phyloP scores from a whole-genome alignment of 495 filamentous ascomycete species.

The Aspergillus taichungensis region DNA sequence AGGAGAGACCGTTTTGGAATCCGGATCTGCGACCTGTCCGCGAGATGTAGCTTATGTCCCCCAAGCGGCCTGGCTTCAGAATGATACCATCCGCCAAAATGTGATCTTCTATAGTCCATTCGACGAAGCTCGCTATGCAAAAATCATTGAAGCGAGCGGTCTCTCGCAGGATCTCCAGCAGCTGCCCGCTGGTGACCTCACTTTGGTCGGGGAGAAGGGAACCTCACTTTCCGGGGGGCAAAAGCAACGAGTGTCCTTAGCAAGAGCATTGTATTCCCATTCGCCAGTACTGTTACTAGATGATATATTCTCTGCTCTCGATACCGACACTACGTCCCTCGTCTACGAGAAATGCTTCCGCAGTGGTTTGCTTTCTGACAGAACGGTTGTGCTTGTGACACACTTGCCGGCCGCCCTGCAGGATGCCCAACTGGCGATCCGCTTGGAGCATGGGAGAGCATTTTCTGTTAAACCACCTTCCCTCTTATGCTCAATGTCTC shows the following conservation, averaged over 20 bases:
- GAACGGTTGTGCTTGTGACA: conserved; percentile 58
- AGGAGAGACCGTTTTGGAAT: conserved; percentile 56
- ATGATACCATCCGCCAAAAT: conserved; percentile 70
- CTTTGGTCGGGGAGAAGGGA: conserved; percentile 55
- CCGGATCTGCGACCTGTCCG: conserved; percentile 61
- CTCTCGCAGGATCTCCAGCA: conserved; percentile 49
- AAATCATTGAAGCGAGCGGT: conserved; percentile 48
- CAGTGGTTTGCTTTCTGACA: conserved; percentile 46
- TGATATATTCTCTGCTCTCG: conserved; percentile 52
- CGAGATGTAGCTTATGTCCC: conserved; percentile 67
- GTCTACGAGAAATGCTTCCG: conserved; percentile 55
- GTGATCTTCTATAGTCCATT: conserved; percentile 60
- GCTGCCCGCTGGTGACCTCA: conserved; percentile 51
- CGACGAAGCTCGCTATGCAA: conserved; percentile 45
- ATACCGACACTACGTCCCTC: conserved; percentile 56
- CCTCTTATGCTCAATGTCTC: not conserved
- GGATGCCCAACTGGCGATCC: conserved; percentile 35
- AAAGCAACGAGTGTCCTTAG: conserved; percentile 51
- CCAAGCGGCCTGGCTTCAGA: conserved; percentile 73
- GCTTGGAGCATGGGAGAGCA: conserved; percentile 31
- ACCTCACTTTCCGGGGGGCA: conserved; percentile 61
- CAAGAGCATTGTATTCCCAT: conserved; percentile 54
- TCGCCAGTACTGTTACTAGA: conserved; percentile 51
- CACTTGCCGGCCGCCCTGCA: conserved; percentile 43
- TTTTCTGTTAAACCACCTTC: conserved; percentile 2